Evolutionary conservation across 257 asterid species (phyloP).

Genomic region (Solanum chiquidenum): DNA sequence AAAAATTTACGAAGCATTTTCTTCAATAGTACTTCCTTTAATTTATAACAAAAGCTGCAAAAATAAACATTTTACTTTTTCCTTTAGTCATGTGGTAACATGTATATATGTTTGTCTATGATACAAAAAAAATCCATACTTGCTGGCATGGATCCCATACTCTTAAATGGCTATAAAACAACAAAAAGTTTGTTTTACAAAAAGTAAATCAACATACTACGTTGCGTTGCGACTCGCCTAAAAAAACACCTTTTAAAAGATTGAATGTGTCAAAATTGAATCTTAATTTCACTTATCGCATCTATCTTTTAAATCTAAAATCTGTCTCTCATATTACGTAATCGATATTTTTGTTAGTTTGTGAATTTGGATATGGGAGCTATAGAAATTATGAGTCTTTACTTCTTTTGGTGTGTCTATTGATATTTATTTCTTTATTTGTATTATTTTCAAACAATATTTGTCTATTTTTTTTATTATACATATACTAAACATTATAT

Average conservation of each 20-base stretch:
- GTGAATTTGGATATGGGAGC: background rate
- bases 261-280: background rate
- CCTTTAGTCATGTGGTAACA: background rate
- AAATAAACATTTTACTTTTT: background rate
- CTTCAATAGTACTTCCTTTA: background rate
- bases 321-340: too few species aligned
- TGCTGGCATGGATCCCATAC: slow-evolving; percentile 16
- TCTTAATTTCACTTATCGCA: background rate
- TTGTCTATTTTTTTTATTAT: too few species aligned
- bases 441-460: background rate
- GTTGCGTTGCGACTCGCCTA: too few species aligned
- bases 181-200: background rate
- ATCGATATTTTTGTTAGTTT: too few species aligned
- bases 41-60: background rate
- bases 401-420: background rate
- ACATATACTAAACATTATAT: background rate
- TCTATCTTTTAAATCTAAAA: too few species aligned
- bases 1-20: background rate
- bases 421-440: too few species aligned
- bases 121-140: background rate
- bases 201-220: background rate
- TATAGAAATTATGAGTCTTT: too few species aligned
- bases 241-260: too few species aligned
- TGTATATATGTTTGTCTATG: slow-evolving; percentile 1
- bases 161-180: background rate